These are phyloP conservation scores for Trichoderma gamsii DNA, from an alignment of 495 filamentous ascomycete species.

Conservation along the genomic window DNA sequence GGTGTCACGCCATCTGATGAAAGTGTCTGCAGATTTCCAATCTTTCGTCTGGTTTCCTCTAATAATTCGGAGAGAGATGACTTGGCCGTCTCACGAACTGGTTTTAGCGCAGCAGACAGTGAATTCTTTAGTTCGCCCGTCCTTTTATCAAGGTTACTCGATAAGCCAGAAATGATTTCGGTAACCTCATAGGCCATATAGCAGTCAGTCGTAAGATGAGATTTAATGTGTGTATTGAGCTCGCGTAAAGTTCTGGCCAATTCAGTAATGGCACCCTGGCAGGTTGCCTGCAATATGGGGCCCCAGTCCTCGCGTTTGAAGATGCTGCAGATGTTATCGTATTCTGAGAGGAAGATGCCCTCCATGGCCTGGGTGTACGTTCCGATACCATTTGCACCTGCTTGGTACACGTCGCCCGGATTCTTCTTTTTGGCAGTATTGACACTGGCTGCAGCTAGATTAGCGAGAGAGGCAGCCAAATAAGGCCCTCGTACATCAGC, in stretches of 20 bases:
- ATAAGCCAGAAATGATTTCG: constrained; percentile 78
- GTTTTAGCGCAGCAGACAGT: constrained; percentile 78
- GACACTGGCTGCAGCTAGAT: constrained; percentile 79
- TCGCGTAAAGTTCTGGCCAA: constrained; percentile 82
- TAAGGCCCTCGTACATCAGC: constrained; percentile 81
- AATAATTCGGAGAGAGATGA: constrained; percentile 75
- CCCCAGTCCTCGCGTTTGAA: constrained; percentile 83
- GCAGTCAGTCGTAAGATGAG: constrained; percentile 85
- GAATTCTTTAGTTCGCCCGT: constrained; percentile 81
- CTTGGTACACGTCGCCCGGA: constrained; percentile 73
- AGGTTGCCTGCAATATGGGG: constrained; percentile 68
- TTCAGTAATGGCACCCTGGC: constrained; percentile 66
- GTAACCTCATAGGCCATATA: constrained; percentile 95
- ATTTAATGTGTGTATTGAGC: constrained; percentile 80
- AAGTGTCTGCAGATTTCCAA: constrained; percentile 55
- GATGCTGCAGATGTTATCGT: constrained; percentile 76
- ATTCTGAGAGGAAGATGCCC: constrained; percentile 76
- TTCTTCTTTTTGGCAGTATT: constrained; percentile 79
- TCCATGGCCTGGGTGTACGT: constrained; percentile 85
- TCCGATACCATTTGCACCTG: constrained; percentile 89
- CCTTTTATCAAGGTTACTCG: constrained; percentile 68
- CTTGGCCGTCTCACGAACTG: constrained; percentile 87
- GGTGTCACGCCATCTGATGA: constrained; percentile 74
- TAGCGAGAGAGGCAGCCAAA: constrained; percentile 68
- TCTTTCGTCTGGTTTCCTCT: constrained; percentile 73